Percentiles rank a stretch among this genome's conserved stretches.
phyloP scores from a whole-genome alignment of 441 rosid genomes.

The Erodium moschatum region DNA sequence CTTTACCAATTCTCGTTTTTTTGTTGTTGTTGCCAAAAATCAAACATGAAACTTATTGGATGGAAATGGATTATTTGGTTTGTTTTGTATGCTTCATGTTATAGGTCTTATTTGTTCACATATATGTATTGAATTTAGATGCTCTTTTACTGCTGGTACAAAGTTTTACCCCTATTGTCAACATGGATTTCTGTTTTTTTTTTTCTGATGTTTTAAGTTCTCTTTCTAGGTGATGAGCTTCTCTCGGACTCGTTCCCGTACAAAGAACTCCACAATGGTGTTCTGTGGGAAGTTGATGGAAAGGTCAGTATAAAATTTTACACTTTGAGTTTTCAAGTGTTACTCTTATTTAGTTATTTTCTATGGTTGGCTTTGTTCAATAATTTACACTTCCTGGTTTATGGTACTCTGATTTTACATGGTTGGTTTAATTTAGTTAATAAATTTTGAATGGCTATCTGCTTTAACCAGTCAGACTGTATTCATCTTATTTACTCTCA shows the following conservation, averaged over 20 bases:
- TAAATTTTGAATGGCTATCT: too few relatives aligned
- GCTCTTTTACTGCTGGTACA: neutral
- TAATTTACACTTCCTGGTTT: neutral
- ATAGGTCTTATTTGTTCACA: neutral
- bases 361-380: neutral
- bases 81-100: too few relatives aligned
- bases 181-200: neutral
- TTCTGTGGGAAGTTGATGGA: slow-evolving; percentile 6
- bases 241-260: neutral
- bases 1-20: too few relatives aligned
- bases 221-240: slow-evolving; percentile 4
- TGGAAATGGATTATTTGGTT: too few relatives aligned
- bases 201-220: neutral
- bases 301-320: neutral
- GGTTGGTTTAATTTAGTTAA: too few relatives aligned
- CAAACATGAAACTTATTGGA: too few relatives aligned
- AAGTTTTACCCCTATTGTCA: neutral
- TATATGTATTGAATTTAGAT: neutral
- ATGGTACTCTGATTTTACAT: too few relatives aligned
- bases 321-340: neutral
- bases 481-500: too few relatives aligned
- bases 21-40: too few relatives aligned
- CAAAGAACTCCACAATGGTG: slow-evolving; percentile 3
- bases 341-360: neutral
- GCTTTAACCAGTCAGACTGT: too few relatives aligned